Conservation (phyloP, 441 rosid genomes). For the Corymbia calophylla region DNA sequence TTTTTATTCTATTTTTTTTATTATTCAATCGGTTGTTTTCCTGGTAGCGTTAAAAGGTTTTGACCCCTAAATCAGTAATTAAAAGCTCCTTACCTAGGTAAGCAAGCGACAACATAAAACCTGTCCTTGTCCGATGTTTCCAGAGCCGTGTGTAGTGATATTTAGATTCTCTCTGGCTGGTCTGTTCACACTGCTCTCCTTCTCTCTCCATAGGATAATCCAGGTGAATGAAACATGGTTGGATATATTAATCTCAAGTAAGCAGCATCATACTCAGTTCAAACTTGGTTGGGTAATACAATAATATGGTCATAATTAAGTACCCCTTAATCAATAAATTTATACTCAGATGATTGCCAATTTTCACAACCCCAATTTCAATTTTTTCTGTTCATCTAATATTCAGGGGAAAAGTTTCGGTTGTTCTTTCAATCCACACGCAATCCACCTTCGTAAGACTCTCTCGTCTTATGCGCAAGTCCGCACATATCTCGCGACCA, state of each 20-base stretch:
- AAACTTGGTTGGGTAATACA: neutral
- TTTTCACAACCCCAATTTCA: neutral
- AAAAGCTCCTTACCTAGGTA: neutral
- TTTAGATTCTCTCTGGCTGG: neutral
- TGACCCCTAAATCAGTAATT: neutral
- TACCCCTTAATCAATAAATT: neutral
- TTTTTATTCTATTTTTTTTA: neutral
- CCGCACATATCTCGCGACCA: neutral
- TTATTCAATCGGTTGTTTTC: neutral
- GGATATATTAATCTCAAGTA: neutral
- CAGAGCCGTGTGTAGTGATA: neutral
- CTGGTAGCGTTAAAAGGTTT: neutral
- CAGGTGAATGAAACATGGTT: neutral
- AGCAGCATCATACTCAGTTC: neutral
- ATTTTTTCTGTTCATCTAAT: neutral
- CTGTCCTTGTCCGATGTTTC: neutral
- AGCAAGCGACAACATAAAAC: neutral
- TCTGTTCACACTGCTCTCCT: neutral
- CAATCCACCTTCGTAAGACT: neutral
- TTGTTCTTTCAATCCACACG: neutral
- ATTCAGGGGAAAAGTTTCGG: neutral
- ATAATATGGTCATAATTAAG: neutral
- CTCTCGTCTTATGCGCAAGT: neutral
- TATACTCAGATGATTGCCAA: neutral
- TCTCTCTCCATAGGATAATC: neutral